Evolutionary conservation across 2,329 filamentous ascomycete species (phyloP), one percentile per base, ranked within the genome.

Genomic region (Epichloe brachyelytri): DNA sequence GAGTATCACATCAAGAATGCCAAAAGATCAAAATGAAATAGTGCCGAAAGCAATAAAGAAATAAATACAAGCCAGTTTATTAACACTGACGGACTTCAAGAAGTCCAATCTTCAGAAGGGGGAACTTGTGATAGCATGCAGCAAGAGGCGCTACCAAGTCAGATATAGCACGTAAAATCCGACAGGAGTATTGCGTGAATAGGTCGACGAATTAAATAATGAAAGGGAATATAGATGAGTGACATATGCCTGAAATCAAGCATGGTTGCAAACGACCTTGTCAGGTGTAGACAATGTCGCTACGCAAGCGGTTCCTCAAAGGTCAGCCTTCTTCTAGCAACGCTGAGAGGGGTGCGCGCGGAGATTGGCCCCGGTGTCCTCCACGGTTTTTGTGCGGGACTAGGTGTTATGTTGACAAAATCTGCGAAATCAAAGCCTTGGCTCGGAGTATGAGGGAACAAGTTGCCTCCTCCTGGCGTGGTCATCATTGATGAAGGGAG

Each of bases 391-490:
- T 96, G 93, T 26, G 88, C 93, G 19, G 93, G 93, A 62, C 88
- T 95, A 0, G 93, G 93, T 6, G 93, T 95, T 65, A 97, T 91
- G 69, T 97, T 96, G 64, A 97, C 85, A 68, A 95, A 98, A 64
- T 98, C 93, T 49, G 89, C 82, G 70, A 97, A 95, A 71, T 97
- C 94, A 68, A 97, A 94, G 46, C 68, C 71, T 62, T 90, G 86
- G 15, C 84, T 84, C 0, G 91, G 91, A 1, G 91, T 97, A 56
- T 80, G 82, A 48, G 85, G 80, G 60, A 82, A 80, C 45, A 84
- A 67, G 60, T 82, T 85, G 54, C 79, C 78, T 40, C 83, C 84
- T 49, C 83, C 82, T 2, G 87, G 87, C 11, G 88, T 93, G n/a
- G 80, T 85, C 86, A 93, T 91, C 79, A 91, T 88, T 26, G 83